A percentile compares a stretch with the other conserved stretches of the same genome.
phyloP scores from a whole-genome alignment of 495 filamentous ascomycete species.

The Penicillium mononematosum region DNA sequence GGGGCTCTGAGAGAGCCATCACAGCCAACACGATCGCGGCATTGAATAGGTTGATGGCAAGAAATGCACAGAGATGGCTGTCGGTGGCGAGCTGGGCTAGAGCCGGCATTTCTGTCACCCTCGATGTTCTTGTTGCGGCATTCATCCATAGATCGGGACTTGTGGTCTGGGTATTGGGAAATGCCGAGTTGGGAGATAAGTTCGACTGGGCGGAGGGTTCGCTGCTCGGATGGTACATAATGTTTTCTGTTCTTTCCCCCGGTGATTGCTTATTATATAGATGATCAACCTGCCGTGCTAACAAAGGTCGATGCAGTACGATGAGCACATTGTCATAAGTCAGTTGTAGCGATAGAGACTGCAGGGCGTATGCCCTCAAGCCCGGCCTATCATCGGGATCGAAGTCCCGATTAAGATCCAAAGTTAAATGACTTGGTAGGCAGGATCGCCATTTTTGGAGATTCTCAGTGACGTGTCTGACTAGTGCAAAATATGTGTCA shows the following conservation, averaged over 20 bases:
- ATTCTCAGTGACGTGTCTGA: slow-evolving; percentile 22
- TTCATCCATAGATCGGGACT: slow-evolving; percentile 32
- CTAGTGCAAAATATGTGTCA: slow-evolving; percentile 21
- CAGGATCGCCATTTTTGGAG: slow-evolving; percentile 26
- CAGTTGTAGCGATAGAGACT: slow-evolving; percentile 33
- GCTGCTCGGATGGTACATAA: not conserved
- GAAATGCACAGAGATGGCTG: slow-evolving; percentile 35
- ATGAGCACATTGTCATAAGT: slow-evolving; percentile 39
- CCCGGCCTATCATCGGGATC: slow-evolving; percentile 6
- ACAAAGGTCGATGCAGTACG: slow-evolving; percentile 33
- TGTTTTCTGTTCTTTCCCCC: not conserved
- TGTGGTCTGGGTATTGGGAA: not conserved
- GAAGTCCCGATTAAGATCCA: slow-evolving; percentile 28
- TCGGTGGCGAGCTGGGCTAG: slow-evolving; percentile 31
- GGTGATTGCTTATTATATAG: slow-evolving; percentile 12
- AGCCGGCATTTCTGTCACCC: slow-evolving; percentile 25
- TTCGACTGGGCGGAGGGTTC: slow-evolving; percentile 1
- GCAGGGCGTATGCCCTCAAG: slow-evolving; percentile 27
- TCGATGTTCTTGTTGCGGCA: slow-evolving; percentile 32
- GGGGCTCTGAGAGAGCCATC: slow-evolving; percentile 32
- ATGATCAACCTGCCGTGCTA: slow-evolving; percentile 29
- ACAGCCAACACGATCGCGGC: slow-evolving; percentile 35
- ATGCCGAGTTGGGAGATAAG: slow-evolving; percentile 3
- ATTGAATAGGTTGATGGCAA: slow-evolving; percentile 39
- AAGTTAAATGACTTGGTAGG: slow-evolving; percentile 23